phyloP scores from a whole-genome alignment of 192 early-diverging fungal species.

The Coemansia sp. region DNA sequence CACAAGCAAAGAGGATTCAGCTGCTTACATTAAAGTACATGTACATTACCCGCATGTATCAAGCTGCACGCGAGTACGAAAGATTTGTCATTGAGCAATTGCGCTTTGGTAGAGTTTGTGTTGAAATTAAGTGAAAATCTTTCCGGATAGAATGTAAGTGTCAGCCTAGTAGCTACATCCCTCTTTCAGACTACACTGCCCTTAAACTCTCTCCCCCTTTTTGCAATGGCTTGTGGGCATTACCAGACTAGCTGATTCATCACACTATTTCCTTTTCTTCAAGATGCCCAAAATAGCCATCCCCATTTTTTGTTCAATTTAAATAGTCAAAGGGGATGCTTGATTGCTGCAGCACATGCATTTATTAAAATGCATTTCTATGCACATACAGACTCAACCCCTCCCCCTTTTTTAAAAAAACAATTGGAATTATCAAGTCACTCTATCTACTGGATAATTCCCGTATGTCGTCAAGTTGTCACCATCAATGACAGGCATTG shows the following conservation, averaged over 20 bases:
- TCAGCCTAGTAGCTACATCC: too few relatives aligned
- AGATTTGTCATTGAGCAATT: slow-evolving; percentile 3
- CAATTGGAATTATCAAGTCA: too few relatives aligned
- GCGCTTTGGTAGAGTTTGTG: slow-evolving; percentile 3
- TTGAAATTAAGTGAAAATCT: too few relatives aligned
- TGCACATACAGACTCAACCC: slow-evolving; percentile 3
- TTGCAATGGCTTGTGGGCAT: too few relatives aligned
- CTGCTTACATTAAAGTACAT: slow-evolving; percentile 7
- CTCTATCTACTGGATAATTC: slow-evolving; percentile 1
- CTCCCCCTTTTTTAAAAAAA: too few relatives aligned
- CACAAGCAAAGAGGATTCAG: slow-evolving; percentile 9
- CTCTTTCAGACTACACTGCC: too few relatives aligned
- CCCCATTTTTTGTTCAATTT: slow-evolving; percentile 1
- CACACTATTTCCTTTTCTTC: slow-evolving; percentile 3
- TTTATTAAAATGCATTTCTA: slow-evolving; percentile 9
- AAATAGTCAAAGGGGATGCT: slow-evolving; percentile 13
- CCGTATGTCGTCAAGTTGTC: not conserved
- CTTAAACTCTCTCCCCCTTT: too few relatives aligned
- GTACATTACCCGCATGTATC: slow-evolving; percentile 4
- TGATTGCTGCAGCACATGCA: slow-evolving; percentile 11
- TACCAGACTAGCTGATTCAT: too few relatives aligned
- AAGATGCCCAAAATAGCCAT: slow-evolving; percentile 1
- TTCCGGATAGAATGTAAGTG: too few relatives aligned
- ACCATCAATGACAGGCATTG: too few relatives aligned
- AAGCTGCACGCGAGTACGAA: slow-evolving; percentile 6